A percentile compares a stretch with the other conserved stretches of the same genome.
Conservation (phyloP, 192 early-diverging fungal species). For the Rhizoclosmatium globosum region DNA sequence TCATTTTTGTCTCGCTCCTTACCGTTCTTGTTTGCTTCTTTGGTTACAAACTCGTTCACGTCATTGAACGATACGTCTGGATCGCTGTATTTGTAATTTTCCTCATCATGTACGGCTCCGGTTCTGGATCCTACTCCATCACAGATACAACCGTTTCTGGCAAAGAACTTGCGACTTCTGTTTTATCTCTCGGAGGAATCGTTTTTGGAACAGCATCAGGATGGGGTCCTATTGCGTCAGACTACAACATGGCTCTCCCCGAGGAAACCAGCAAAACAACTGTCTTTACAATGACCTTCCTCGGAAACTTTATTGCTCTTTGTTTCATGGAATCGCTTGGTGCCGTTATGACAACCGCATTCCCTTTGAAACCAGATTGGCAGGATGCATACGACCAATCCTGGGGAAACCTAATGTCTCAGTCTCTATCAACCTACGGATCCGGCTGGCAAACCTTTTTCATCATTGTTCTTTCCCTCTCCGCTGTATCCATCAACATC, state of each 20-base stretch:
- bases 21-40: conserved; percentile 45
- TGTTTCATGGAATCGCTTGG: conserved; percentile 1
- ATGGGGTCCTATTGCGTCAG: conserved; percentile 35
- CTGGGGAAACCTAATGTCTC: conserved; percentile 9
- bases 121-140: neutral
- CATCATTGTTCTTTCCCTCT: conserved; percentile 40
- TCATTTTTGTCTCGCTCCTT: conserved; percentile 38
- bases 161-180: conserved; percentile 24
- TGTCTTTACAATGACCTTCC: conserved; percentile 21
- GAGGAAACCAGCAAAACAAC: neutral
- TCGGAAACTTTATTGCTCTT: conserved; percentile 22
- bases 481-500: conserved; percentile 48
- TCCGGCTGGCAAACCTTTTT: conserved; percentile 45
- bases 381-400: conserved; percentile 8
- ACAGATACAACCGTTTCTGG: conserved; percentile 6
- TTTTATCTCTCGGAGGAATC: conserved; percentile 23
- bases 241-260: conserved; percentile 34
- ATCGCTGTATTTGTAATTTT: conserved; percentile 11
- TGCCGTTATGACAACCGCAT: conserved; percentile 9
- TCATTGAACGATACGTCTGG: conserved; percentile 34
- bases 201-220: conserved; percentile 37
- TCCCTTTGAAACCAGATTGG: conserved; percentile 16
- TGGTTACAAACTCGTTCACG: conserved; percentile 45
- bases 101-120: neutral
- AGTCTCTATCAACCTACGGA: neutral